Evolutionary conservation across 371 early-diverging fungal species (phyloP).

Genomic region (Caulochytrium protostelioides): DNA sequence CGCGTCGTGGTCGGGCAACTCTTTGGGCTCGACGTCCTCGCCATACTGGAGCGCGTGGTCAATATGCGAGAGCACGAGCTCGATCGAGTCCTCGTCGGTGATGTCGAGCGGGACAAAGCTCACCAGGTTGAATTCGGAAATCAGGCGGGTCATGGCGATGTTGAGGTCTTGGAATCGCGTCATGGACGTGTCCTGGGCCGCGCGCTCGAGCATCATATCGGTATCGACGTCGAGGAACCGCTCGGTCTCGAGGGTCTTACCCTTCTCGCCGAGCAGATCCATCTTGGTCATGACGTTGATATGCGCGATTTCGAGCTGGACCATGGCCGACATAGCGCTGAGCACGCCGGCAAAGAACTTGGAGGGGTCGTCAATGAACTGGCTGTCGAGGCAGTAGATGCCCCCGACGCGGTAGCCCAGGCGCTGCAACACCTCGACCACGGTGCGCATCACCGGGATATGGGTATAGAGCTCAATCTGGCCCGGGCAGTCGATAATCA

Average conservation of each 20-base stretch:
- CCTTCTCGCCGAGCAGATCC: constrained; percentile 59
- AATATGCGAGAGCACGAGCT: constrained; percentile 57
- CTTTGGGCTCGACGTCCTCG: constrained; percentile 87
- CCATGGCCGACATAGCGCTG: constrained; percentile 83
- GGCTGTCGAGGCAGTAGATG: constrained; percentile 81
- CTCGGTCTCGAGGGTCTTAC: constrained; percentile 29
- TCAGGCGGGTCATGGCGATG: constrained; percentile 43
- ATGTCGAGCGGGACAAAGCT: constrained; percentile 82
- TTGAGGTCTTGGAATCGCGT: constrained; percentile 63
- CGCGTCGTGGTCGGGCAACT: too few relatives aligned
- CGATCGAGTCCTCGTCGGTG: constrained; percentile 80
- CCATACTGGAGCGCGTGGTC: constrained; percentile 93
- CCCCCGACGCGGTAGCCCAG: constrained; percentile 39
- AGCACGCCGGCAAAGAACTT: constrained; percentile 91
- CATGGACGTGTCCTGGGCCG: constrained; percentile 41
- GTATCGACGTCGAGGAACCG: constrained; percentile 10
- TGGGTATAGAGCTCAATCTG: constrained; percentile 99
- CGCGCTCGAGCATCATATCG: constrained; percentile 48
- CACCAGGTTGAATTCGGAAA: constrained; percentile 91
- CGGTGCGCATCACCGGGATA: constrained; percentile 67
- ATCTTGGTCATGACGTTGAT: constrained; percentile 94
- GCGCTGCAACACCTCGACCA: constrained; percentile 46
- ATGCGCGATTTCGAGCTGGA: constrained; percentile 84
- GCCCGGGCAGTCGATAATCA: constrained; percentile 96
- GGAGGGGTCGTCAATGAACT: constrained; percentile 76